A percentile compares a stretch with the other conserved stretches of the same genome.
These are phyloP conservation scores for Capsaspora owczarzaki DNA, from an alignment of 78 protist genomes.

Conservation along the genomic window DNA sequence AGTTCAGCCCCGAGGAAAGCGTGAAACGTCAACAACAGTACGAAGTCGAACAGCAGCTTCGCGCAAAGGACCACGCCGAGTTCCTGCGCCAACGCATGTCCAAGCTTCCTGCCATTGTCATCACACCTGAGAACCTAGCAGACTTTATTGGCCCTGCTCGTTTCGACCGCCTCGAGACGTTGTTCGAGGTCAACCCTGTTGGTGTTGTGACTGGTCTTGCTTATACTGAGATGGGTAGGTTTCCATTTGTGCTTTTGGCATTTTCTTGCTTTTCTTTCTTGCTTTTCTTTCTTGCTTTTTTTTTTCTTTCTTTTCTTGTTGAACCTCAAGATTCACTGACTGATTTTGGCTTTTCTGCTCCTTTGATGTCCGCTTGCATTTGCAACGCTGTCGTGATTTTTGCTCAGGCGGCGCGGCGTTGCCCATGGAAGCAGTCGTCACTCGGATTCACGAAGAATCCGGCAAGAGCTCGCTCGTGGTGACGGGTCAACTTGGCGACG, in stretches of 20 bases:
- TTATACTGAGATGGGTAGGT: conserved; percentile 60
- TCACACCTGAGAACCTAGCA: conserved; percentile 35
- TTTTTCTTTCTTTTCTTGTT: neutral
- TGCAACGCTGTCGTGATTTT: neutral
- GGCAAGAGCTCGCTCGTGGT: neutral
- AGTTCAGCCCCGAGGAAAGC: no score
- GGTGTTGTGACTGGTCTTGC: conserved; percentile 89
- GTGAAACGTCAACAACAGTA: no score
- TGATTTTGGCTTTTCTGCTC: neutral
- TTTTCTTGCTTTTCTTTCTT: neutral
- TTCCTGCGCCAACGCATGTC: no score
- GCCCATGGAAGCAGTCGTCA: conserved; percentile 51
- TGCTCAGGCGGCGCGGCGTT: conserved; percentile 49
- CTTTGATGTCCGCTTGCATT: no score
- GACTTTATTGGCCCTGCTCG: conserved; percentile 68
- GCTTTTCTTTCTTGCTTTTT: neutral
- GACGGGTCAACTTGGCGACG: conserved; percentile 59
- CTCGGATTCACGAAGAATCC: neutral
- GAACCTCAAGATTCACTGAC: neutral
- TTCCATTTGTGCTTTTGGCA: neutral
- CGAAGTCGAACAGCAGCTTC: no score
- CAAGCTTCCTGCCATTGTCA: no score
- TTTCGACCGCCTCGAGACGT: conserved; percentile 51
- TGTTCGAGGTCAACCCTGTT: conserved; percentile 34
- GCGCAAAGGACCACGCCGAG: no score